Percentiles rank a stretch among this genome's conserved stretches.
These are phyloP conservation scores for Gaeumannomyces sp. DNA, from an alignment of 2,329 filamentous ascomycete species.

Conservation along the genomic window DNA sequence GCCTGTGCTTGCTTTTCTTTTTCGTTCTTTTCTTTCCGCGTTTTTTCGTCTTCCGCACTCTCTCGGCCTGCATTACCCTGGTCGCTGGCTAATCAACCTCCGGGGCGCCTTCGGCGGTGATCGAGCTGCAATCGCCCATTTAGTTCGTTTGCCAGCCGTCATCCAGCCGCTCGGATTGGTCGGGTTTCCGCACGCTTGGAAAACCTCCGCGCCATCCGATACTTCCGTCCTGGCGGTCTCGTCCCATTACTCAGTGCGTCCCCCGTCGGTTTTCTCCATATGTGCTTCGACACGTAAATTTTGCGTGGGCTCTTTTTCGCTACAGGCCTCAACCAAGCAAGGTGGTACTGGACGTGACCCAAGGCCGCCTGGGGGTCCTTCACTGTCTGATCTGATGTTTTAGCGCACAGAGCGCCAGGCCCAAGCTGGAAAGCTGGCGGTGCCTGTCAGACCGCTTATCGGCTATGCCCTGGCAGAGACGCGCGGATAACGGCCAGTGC, in stretches of 20 bases:
- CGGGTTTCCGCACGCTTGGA: not conserved
- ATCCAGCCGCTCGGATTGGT: not conserved
- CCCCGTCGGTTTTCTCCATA: not conserved
- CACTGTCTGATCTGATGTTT: not conserved
- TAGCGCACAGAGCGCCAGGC: not conserved
- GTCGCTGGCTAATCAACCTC: not conserved
- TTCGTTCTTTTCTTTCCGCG: not conserved
- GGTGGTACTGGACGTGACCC: not conserved
- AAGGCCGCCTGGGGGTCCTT: not conserved
- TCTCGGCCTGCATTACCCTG: too few species aligned
- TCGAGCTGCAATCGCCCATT: not conserved
- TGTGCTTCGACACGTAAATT: not conserved
- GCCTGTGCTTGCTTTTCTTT: not conserved
- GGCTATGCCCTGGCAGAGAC: too few species aligned
- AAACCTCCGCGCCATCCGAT: not conserved
- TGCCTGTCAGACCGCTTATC: not conserved
- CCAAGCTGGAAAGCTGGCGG: not conserved
- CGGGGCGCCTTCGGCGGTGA: not conserved
- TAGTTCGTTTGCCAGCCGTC: not conserved
- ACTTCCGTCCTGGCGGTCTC: not conserved
- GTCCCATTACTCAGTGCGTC: not conserved
- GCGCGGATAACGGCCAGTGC: not conserved
- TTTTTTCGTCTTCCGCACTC: too few species aligned
- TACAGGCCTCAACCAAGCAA: not conserved
- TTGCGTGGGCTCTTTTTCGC: not conserved